Percentiles rank a stretch among this genome's conserved stretches.
These are phyloP conservation scores for Ophiocordyceps camponoti-saundersi DNA, from an alignment of 2,329 filamentous ascomycete genomes.

Conservation along the genomic window DNA sequence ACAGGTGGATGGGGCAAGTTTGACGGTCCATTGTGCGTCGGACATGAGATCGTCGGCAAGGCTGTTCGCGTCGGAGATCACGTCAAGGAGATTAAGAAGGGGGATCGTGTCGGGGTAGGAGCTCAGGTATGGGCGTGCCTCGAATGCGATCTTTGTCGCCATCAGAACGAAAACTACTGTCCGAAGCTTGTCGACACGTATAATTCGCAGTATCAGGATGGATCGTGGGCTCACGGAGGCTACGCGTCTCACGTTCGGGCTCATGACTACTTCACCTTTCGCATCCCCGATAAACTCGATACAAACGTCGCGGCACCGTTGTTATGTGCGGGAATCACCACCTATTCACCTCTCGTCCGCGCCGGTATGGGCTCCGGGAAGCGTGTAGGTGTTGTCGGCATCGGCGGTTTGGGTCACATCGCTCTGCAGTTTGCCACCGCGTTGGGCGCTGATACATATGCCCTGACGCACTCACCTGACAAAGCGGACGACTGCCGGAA, in stretches of 20 bases:
- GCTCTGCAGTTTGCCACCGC: constrained; percentile 55
- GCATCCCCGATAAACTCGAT: constrained; percentile 35
- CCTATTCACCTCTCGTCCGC: constrained; percentile 50
- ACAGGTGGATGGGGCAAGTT: constrained; percentile 37
- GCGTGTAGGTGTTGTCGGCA: constrained; percentile 51
- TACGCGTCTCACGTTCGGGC: constrained; percentile 30
- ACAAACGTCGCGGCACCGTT: constrained; percentile 44
- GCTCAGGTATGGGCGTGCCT: constrained; percentile 43
- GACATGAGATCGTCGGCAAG: constrained; percentile 41
- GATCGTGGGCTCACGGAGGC: constrained; percentile 49
- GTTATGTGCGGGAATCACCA: constrained; percentile 62
- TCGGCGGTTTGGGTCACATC: constrained; percentile 61
- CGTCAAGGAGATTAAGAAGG: constrained; percentile 33
- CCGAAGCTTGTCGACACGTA: constrained; percentile 37
- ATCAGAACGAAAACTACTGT: constrained; percentile 32
- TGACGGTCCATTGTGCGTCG: constrained; percentile 30
- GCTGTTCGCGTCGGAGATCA: constrained; percentile 28
- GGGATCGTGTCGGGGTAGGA: constrained; percentile 48
- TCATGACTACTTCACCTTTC: constrained; percentile 41
- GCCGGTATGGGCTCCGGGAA: constrained; percentile 55
- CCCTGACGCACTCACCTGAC: constrained; percentile 39
- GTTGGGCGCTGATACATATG: constrained; percentile 48
- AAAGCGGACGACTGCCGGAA: constrained; percentile 44
- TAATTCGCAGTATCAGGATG: constrained; percentile 37
- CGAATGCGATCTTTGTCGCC: constrained; percentile 27